Evolutionary conservation across 2,329 filamentous ascomycete species (phyloP).

Genomic region (Fonsecaea nubica): DNA sequence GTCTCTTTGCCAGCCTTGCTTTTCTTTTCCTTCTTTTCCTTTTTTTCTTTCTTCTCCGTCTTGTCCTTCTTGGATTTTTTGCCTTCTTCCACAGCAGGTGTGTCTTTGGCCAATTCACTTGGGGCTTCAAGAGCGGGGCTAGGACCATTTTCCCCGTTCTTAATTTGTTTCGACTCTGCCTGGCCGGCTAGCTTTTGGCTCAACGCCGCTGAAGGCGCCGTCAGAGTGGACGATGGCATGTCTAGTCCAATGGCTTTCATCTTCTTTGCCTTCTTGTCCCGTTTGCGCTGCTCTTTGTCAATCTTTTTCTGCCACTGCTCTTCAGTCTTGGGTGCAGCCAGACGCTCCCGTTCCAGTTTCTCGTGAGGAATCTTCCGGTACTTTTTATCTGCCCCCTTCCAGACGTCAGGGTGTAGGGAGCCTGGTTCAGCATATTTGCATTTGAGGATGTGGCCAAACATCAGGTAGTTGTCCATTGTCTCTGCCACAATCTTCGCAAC

Average conservation of each 20-base stretch:
- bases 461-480: constrained; percentile 97
- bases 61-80: constrained; percentile 43
- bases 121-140: constrained; percentile 39
- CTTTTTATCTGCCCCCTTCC: constrained; percentile 86
- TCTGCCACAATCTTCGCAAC: constrained; percentile 91
- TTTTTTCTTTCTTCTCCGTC: constrained; percentile 41
- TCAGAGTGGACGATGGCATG: constrained; percentile 75
- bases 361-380: constrained; percentile 90
- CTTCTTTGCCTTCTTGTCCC: constrained; percentile 72
- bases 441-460: constrained; percentile 93
- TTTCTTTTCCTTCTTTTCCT: constrained; percentile 28
- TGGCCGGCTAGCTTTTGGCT: constrained; percentile 42
- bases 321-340: constrained; percentile 75
- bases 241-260: constrained; percentile 84
- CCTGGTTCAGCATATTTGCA: constrained; percentile 79
- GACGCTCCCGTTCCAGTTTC: constrained; percentile 77
- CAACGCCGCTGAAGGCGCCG: constrained; percentile 62
- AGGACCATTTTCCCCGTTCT: constrained; percentile 43
- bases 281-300: constrained; percentile 72
- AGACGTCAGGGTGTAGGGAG: constrained; percentile 79
- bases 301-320: constrained; percentile 80
- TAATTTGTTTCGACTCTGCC: constrained; percentile 22
- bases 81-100: constrained; percentile 39
- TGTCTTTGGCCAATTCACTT: constrained; percentile 43
- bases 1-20: neutral